Conservation (phyloP, 2,329 filamentous ascomycete species). For the Xylariaceae sp. region DNA sequence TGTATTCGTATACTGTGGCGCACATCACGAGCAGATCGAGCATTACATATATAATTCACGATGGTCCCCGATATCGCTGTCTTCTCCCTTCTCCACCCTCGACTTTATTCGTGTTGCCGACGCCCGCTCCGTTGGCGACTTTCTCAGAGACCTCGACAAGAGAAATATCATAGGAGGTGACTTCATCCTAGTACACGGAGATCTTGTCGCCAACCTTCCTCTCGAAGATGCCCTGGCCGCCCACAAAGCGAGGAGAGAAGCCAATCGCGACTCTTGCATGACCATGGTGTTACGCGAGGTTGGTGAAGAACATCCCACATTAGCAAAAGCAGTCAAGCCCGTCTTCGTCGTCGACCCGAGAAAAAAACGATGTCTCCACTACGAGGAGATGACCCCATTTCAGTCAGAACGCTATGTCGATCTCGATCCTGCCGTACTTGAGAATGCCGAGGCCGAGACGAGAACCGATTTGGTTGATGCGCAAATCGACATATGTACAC, state of each 20-base stretch:
- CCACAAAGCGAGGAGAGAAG: slow-evolving; percentile 74
- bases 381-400: slow-evolving; percentile 80
- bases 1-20: slow-evolving; percentile 86
- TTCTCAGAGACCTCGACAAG: slow-evolving; percentile 88
- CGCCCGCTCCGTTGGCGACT: slow-evolving; percentile 84
- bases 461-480: slow-evolving; percentile 88
- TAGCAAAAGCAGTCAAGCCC: slow-evolving; percentile 69
- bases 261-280: slow-evolving; percentile 95
- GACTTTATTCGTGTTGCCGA: slow-evolving; percentile 81
- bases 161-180: slow-evolving; percentile 82
- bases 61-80: slow-evolving; percentile 58
- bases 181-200: slow-evolving; percentile 88
- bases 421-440: slow-evolving; percentile 76
- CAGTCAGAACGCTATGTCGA: slow-evolving; percentile 62
- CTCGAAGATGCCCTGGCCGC: slow-evolving; percentile 74
- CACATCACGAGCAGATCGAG: slow-evolving; percentile 83
- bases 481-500: slow-evolving; percentile 95
- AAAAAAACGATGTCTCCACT: slow-evolving; percentile 81
- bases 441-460: slow-evolving; percentile 71
- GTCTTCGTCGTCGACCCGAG: slow-evolving; percentile 82
- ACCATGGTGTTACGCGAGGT: slow-evolving; percentile 85
- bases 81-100: slow-evolving; percentile 69
- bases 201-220: slow-evolving; percentile 83
- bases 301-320: slow-evolving; percentile 69
- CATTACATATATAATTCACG: slow-evolving; percentile 75